Base-by-base conservation (phyloP, 2,329 filamentous ascomycete species). In the Alternaria sp. region DNA sequence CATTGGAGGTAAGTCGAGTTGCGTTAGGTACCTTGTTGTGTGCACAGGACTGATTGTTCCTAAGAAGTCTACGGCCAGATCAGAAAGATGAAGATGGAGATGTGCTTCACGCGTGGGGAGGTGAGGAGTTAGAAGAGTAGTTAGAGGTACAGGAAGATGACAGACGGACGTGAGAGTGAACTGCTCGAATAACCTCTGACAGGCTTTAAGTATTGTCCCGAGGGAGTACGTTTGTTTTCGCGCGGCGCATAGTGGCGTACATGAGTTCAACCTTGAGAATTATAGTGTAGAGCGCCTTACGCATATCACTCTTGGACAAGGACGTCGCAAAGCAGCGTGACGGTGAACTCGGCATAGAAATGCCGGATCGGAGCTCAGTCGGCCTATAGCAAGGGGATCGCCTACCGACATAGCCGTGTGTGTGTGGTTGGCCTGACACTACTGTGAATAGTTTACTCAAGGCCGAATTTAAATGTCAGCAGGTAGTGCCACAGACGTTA, bases 41-140 rank as follows among this genome's bases (percentile, higher is more conserved):
- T 8, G 32, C 7, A 9, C 13, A 3, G 4, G 32, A 36, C 32
- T 36, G 15, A 1, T 36, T 36, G 32, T n/a, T 9, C 0, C 32
- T n/a, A 3, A 0, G 7, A 1, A 36, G 32, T 36, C 13, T 36
- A 36, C 1, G 0, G 2, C 3, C 13, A 9, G 2, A 36, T n/a
- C 7, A n/a, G 32, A 9, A 36, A 9, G 32, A 36, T 2, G 32
- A 36, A 9, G 32, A 36, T 2, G 32, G 32, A 9, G 32, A 36
- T 36, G 32, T 36, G 32, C 15, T 36, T 36, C 13, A n/a, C 4
- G 32, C 7, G 32, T 36, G 32, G 32, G 32, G 32, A 36, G 32
- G 32, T 4, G 13, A 15, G 32, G 15, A 15, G 32, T n/a, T 36
- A 4, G 15, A 36, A 9, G 32, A 36, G 13, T 36, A 36, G 32